These are phyloP conservation scores for Beverwykella pulmonaria DNA, from an alignment of 495 filamentous ascomycete genomes.

Conservation along the genomic window DNA sequence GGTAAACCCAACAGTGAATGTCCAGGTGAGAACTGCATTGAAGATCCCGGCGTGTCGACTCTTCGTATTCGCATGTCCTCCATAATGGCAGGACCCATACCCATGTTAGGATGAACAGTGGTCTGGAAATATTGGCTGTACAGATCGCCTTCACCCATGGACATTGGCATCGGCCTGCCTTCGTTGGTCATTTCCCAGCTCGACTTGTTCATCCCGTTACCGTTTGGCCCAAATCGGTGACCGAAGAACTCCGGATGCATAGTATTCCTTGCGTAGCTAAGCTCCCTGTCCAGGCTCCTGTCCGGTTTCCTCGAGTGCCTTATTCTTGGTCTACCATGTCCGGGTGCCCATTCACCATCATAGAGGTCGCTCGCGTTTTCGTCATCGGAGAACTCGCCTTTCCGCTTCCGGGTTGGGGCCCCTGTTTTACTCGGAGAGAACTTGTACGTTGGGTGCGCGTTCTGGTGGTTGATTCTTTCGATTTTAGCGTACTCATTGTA, in stretches of 20 bases:
- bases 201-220: conserved; percentile 50
- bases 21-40: conserved; percentile 34
- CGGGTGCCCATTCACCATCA: conserved; percentile 42
- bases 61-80: conserved; percentile 35
- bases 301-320: conserved; percentile 12
- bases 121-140: conserved; percentile 64
- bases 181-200: conserved; percentile 66
- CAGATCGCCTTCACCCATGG: conserved; percentile 56
- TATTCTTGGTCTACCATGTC: conserved; percentile 15
- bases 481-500: conserved; percentile 80
- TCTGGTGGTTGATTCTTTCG: conserved; percentile 83
- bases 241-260: conserved; percentile 19
- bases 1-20: conserved; percentile 51
- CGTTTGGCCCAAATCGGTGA: conserved; percentile 24
- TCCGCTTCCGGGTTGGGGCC: conserved; percentile 55
- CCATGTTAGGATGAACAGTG: conserved; percentile 25
- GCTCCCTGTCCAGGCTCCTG: not conserved
- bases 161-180: conserved; percentile 59
- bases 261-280: conserved; percentile 11
- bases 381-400: conserved; percentile 44
- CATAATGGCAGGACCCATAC: conserved; percentile 20
- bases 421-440: conserved; percentile 81
- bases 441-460: conserved; percentile 90
- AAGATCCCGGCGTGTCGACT: conserved; percentile 30
- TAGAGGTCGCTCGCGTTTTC: conserved; percentile 39